Conservation (phyloP, 2,329 filamentous ascomycete species). For the Anthostomella pinea region DNA sequence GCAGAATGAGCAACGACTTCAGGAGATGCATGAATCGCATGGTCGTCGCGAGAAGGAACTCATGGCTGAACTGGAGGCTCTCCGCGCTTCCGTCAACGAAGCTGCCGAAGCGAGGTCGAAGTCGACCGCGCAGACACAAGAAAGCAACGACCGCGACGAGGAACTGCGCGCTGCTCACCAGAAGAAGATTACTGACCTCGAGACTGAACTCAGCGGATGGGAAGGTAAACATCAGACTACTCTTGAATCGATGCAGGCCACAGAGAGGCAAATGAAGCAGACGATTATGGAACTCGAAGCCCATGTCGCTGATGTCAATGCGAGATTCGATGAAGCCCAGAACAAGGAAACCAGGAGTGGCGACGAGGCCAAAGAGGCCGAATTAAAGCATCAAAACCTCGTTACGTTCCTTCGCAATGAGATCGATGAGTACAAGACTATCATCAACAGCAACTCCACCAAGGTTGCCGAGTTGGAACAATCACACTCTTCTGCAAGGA, state of each 20-base stretch:
- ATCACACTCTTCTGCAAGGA: conserved; percentile 62
- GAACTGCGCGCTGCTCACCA: conserved; percentile 43
- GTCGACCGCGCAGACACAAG: conserved; percentile 20
- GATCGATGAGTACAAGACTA: conserved; percentile 76
- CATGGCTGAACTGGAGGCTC: conserved; percentile 63
- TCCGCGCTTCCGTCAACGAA: conserved; percentile 57
- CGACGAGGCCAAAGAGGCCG: conserved; percentile 46
- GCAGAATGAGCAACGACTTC: conserved; percentile 79
- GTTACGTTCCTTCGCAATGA: conserved; percentile 65
- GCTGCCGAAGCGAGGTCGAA: conserved; percentile 17
- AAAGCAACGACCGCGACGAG: conserved; percentile 29
- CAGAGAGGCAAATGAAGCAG: conserved; percentile 68
- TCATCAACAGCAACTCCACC: conserved; percentile 64
- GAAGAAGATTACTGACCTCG: conserved; percentile 61
- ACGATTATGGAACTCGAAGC: conserved; percentile 73
- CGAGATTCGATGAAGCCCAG: conserved; percentile 45
- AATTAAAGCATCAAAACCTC: conserved; percentile 56
- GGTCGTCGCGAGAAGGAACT: conserved; percentile 73
- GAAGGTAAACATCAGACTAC: conserved; percentile 71
- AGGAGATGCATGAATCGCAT: conserved; percentile 69
- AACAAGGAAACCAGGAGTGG: conserved; percentile 37
- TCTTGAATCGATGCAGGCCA: conserved; percentile 66
- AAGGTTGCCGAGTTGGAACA: conserved; percentile 74
- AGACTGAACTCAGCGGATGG: conserved; percentile 71
- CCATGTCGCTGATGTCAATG: conserved; percentile 52